phyloP scores from a whole-genome alignment of 805 yeast genomes.

The Zygotorulaspora sp. region DNA sequence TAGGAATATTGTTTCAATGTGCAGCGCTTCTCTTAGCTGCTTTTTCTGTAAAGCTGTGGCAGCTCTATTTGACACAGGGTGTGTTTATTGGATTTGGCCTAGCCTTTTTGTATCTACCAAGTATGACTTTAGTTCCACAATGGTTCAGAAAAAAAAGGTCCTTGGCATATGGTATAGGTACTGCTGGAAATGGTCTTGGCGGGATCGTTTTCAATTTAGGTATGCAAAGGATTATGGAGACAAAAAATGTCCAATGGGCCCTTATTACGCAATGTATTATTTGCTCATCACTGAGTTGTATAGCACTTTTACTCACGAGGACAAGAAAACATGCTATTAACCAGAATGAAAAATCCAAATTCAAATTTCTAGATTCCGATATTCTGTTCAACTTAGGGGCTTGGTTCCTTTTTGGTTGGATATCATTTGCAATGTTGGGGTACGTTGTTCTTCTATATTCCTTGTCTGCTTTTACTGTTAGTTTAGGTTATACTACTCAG shows the following conservation, averaged over 20 bases:
- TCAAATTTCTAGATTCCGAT: conserved; percentile 39
- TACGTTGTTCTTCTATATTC: conserved; percentile 56
- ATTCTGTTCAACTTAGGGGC: conserved; percentile 40
- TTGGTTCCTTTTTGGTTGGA: conserved; percentile 40
- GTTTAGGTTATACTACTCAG: conserved; percentile 51
- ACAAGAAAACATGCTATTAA: conserved; percentile 34
- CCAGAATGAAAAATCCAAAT: conserved; percentile 13
- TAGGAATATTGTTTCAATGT: conserved; percentile 47
- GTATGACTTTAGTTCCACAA: conserved; percentile 46
- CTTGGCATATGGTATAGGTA: conserved; percentile 37
- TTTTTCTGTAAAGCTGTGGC: conserved; percentile 47
- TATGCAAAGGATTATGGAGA: conserved; percentile 34
- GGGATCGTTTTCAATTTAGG: conserved; percentile 40
- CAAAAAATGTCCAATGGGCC: conserved; percentile 31
- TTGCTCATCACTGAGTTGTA: conserved; percentile 33
- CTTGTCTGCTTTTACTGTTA: conserved; percentile 53
- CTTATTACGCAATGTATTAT: conserved; percentile 37
- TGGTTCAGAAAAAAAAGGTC: conserved; percentile 49
- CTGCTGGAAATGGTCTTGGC: conserved; percentile 42
- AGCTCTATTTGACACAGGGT: conserved; percentile 53
- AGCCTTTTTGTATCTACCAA: conserved; percentile 46
- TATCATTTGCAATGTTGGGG: conserved; percentile 51
- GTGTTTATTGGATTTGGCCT: conserved; percentile 48
- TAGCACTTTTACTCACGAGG: conserved; percentile 30
- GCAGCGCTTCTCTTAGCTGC: conserved; percentile 49